Conservation (phyloP, 805 yeast species). For the Pichia nanzhaoensis region DNA sequence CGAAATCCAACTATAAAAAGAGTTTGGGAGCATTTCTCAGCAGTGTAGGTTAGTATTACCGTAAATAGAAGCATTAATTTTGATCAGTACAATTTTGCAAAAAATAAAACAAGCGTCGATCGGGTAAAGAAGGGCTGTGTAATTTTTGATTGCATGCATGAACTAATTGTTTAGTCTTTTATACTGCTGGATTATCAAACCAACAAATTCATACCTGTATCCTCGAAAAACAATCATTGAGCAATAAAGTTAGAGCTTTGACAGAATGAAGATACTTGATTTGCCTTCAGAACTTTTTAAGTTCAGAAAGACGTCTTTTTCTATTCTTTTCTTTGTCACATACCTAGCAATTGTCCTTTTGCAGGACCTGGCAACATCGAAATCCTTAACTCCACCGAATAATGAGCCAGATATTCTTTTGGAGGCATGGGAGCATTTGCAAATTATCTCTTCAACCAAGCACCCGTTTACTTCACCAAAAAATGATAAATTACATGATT, state of each 20-base stretch:
- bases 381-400: constrained; percentile 38
- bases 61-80: too few relatives aligned
- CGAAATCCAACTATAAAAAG: neutral
- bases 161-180: too few relatives aligned
- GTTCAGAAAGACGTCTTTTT: constrained; percentile 67
- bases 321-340: constrained; percentile 46
- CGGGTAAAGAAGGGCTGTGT: too few relatives aligned
- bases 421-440: constrained; percentile 67
- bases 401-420: constrained; percentile 33
- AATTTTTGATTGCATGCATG: too few relatives aligned
- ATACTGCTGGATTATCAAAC: too few relatives aligned
- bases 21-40: too few relatives aligned
- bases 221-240: too few relatives aligned
- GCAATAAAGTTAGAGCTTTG: neutral
- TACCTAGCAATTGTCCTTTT: constrained; percentile 34
- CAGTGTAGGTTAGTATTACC: too few relatives aligned
- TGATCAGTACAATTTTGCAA: too few relatives aligned
- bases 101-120: too few relatives aligned
- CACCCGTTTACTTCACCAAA: constrained; percentile 79
- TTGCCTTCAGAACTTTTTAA: constrained; percentile 27
- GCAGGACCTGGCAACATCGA: constrained; percentile 31
- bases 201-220: too few relatives aligned
- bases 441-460: constrained; percentile 52
- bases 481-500: constrained; percentile 72
- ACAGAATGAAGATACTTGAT: neutral